Base-by-base conservation (phyloP, 441 rosid species). In the Mallotus repandus region DNA sequence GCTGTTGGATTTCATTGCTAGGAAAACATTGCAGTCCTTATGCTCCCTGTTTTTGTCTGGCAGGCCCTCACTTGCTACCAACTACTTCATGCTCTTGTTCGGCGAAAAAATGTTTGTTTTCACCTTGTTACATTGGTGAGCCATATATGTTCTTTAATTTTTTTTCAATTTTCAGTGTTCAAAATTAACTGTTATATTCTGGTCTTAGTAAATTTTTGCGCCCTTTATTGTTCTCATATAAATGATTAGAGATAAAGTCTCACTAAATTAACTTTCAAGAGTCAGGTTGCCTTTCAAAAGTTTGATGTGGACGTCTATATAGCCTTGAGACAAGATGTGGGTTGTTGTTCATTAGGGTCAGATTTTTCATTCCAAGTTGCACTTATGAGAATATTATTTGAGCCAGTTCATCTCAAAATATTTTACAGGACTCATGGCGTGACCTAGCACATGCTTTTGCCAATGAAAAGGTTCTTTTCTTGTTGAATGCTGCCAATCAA, bases 391-490 rank as follows among this genome's bases (percentile, higher is more conserved):
- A 64, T 15, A 14, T 77, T 68, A 43, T 53, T 68, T 74, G 49
- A 81, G 56, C 75, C n/a, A 25, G 21, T 74, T 73, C 25, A 61
- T 74, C 35, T 70, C 35, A 62, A 69, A 69, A 29, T 70, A 43
- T 73, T 78, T 81, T 77, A 63, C 85, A 96, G 99, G 94, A 86
- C 68, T 93, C 99, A 6, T 96, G 99, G 99, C 89, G 84, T 80
- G 87, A 86, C 72, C 86, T 96, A 58, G 93, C 97, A 72, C 90
- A 84, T 83, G 91, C 98, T 84, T 96, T 96, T 85, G 94, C 94
- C 63, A 88, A 85, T 83, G 97, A 88, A 69, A 87, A 86, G 76
- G 63, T 80, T 41, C 81, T 96, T 84, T 91, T 96, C 79, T 78
- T 84, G 83, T 84, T 96, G 77, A 91, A 87, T 81, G 78, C 94